Percentiles rank a stretch among this genome's conserved stretches.
These are phyloP conservation scores for Triticum urartu DNA, from an alignment of 176 grass and related monocot species.

Conservation along the genomic window DNA sequence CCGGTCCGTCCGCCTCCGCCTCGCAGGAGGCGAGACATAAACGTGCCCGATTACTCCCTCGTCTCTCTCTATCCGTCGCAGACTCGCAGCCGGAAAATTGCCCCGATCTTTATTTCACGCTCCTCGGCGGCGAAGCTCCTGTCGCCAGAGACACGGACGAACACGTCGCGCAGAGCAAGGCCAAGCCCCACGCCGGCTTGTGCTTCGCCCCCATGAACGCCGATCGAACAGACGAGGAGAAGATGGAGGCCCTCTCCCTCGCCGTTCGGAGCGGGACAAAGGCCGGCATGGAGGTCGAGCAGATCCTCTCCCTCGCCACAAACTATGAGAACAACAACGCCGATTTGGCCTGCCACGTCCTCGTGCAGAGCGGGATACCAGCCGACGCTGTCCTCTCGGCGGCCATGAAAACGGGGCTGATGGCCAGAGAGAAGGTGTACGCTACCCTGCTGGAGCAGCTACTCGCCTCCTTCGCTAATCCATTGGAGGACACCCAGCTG, in stretches of 20 bases:
- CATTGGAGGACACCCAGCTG: neutral
- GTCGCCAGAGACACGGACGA: too few relatives aligned
- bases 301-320: neutral
- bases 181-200: too few relatives aligned
- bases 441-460: neutral
- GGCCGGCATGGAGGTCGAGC: neutral
- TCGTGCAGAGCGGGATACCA: neutral
- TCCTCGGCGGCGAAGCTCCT: too few relatives aligned
- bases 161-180: too few relatives aligned
- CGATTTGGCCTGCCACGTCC: too few relatives aligned
- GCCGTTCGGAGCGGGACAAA: neutral
- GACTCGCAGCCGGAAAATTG: too few relatives aligned
- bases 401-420: neutral
- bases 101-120: too few relatives aligned
- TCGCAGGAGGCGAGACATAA: neutral
- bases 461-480: neutral
- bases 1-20: too few relatives aligned
- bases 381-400: neutral
- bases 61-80: too few relatives aligned
- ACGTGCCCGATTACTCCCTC: neutral
- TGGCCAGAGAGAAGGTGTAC: neutral
- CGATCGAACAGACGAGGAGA: neutral
- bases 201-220: too few relatives aligned
- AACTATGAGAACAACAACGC: too few relatives aligned
- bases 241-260: neutral